Base-by-base conservation (phyloP, 176 grass and related monocot species). In the Aegilops speltoides region DNA sequence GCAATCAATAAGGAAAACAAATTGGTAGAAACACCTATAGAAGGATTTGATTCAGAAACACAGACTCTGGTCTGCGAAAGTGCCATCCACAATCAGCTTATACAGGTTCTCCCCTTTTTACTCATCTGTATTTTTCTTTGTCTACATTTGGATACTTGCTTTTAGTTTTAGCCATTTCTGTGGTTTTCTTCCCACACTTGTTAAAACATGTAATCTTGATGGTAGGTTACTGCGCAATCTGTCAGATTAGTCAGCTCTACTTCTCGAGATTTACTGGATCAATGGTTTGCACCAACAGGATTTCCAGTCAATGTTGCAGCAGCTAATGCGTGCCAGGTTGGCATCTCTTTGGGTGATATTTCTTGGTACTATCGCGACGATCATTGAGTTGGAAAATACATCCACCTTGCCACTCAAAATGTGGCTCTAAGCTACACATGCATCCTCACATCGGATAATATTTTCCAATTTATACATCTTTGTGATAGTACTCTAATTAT, bases 221-320 rank as follows among this genome's bases (percentile, higher is more conserved):
- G 38, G 71, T 75, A 94, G 92, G 92, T 89, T 87, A 94, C 92
- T 85, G 68, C 89, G 14, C 87, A 84, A 28, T 88, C 84, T 64
- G 87, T 94, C 83, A 48, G 84, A 68, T 82, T 94, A 83, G 89
- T 94, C 68, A 89, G 84, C 76, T 94, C 89, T 73, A 89, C 87
- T 46, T 81, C 86, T 87, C 86, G 87, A 22, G 87, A 91, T 46
- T 81, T 94, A 54, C 80, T 94, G 64, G 80, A 91, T 87, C 83
- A 91, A 75, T 94, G 92, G 92, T 87, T 89, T 66, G 89, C 89
- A 73, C 89, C 92, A 61, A 59, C 63, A 78, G 89, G 89, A 54
- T 91, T 89, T 78, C 89, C 89, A 32, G 56, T 94, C 61, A 94
- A 94, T 87, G 92, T 94, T 82, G 89, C 92, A 41, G 84, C 92